Evolutionary conservation across 768 basidiomycete genomes (phyloP).

Genomic region (Pleurotus sapidus): DNA sequence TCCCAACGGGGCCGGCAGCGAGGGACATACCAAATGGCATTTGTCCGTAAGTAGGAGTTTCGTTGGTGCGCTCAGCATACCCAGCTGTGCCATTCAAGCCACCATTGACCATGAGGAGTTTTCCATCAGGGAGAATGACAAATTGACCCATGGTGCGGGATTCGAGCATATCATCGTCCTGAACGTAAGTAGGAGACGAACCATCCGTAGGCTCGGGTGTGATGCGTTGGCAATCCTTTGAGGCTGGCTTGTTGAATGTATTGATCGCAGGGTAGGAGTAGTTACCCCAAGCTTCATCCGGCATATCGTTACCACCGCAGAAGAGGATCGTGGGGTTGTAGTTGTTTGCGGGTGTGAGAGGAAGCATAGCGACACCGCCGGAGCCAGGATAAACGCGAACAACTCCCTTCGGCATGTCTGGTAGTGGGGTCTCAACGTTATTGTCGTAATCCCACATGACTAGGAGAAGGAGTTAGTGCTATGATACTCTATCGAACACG

Average conservation of each 20-base stretch:
- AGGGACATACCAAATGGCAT: constrained; percentile 65
- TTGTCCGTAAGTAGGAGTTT: constrained; percentile 33
- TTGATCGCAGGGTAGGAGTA: constrained; percentile 72
- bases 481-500: too few species aligned
- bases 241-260: constrained; percentile 71
- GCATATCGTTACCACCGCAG: constrained; percentile 87
- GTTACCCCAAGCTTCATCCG: constrained; percentile 70
- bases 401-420: constrained; percentile 70
- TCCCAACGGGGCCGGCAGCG: constrained; percentile 65
- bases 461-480: constrained; percentile 7
- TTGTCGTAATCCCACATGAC: constrained; percentile 50
- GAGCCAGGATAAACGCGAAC: constrained; percentile 89
- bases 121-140: constrained; percentile 77
- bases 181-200: constrained; percentile 52
- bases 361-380: constrained; percentile 86
- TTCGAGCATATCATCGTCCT: constrained; percentile 75
- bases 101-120: constrained; percentile 78
- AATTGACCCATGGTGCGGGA: constrained; percentile 92
- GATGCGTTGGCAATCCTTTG: constrained; percentile 75
- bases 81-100: constrained; percentile 82
- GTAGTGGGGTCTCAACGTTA: constrained; percentile 62
- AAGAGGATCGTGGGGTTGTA: constrained; percentile 85
- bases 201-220: constrained; percentile 82
- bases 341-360: constrained; percentile 88
- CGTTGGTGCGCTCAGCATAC: constrained; percentile 50